Evolutionary conservation across 2,329 filamentous ascomycete species (phyloP), one percentile per base, ranked within the genome.

Genomic region (Lanzia echinophila): DNA sequence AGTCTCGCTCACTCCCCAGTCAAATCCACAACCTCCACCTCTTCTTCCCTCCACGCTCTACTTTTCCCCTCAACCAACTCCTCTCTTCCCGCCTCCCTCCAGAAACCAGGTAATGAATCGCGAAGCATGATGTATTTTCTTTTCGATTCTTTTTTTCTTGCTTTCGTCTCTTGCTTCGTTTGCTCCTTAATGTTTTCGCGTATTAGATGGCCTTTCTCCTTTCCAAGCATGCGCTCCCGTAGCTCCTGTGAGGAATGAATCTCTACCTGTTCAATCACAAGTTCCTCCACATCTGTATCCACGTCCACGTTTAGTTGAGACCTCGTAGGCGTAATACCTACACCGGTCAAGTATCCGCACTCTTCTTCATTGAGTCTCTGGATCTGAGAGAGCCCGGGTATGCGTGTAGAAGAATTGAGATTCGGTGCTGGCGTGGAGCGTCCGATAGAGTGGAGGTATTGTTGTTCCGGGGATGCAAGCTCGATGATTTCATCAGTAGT

Each of bases 21-120:
- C 24, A 55, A 51, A 55, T 55, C 53, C 12, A 55, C 32, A 19
- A 55, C 17, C 15, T 55, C 53, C 12, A 55, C 47, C 47, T 55
- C 53, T 33, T 46, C 47, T 8, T 17, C 32, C 2, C 47, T 55
- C 53, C 53, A 55, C 1, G 53, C 53, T 20, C 47, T 33, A 32
- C 53, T 55, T 17, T 41, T 46, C 12, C 53, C 53, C 47, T 55
- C 53, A 7, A 55, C 20, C 41, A 55, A 34, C 19, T 55, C 47
- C 12, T 51, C 47, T 22, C 47, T 46, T 0, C 33, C 41, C 1
- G 19, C 47, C 17, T 55, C 53, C 20, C 34, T 46, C 47, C 47
- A 55, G 7, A 39, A 50, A 10, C 53, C 53, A 1, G 53, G 53
- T n/a, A 55, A 13, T 3, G 47, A 51, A 22, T 55, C 47, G 1